phyloP scores from a whole-genome alignment of 2,329 filamentous ascomycete genomes.

The Fusarium floridanum region DNA sequence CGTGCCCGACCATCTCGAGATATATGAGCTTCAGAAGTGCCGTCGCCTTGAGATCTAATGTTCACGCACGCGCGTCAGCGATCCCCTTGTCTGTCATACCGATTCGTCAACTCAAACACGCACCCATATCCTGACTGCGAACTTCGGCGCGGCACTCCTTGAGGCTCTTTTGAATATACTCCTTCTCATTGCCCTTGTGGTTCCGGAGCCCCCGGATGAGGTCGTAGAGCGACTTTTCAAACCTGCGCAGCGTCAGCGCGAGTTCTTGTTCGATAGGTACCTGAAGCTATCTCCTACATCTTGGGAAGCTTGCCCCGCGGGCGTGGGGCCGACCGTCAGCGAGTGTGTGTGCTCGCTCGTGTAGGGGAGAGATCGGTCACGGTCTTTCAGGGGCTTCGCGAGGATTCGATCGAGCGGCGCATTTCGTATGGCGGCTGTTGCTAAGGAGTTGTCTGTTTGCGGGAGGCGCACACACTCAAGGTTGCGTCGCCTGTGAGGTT shows the following conservation, averaged over 20 bases:
- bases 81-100: not conserved
- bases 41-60: slow-evolving; percentile 90
- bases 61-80: slow-evolving; percentile 23
- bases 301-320: slow-evolving; percentile 47
- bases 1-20: slow-evolving; percentile 98
- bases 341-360: slow-evolving; percentile 23
- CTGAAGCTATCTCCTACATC: slow-evolving; percentile 42
- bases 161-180: slow-evolving; percentile 92
- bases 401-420: slow-evolving; percentile 28
- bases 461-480: not conserved
- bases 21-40: slow-evolving; percentile 96
- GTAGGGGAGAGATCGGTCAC: slow-evolving; percentile 31
- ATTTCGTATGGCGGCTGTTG: slow-evolving; percentile 36
- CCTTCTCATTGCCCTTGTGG: slow-evolving; percentile 94
- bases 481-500: slow-evolving; percentile 29
- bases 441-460: slow-evolving; percentile 1
- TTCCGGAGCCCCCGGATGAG: slow-evolving; percentile 96
- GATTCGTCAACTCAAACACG: slow-evolving; percentile 47
- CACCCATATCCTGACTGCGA: slow-evolving; percentile 91
- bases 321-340: slow-evolving; percentile 44
- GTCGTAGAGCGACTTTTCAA: slow-evolving; percentile 99
- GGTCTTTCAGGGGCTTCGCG: slow-evolving; percentile 38
- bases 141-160: slow-evolving; percentile 97
- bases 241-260: slow-evolving; percentile 71
- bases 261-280: not conserved